phyloP scores from a whole-genome alignment of 768 basidiomycete genomes.

The Tephrocybe rancida region DNA sequence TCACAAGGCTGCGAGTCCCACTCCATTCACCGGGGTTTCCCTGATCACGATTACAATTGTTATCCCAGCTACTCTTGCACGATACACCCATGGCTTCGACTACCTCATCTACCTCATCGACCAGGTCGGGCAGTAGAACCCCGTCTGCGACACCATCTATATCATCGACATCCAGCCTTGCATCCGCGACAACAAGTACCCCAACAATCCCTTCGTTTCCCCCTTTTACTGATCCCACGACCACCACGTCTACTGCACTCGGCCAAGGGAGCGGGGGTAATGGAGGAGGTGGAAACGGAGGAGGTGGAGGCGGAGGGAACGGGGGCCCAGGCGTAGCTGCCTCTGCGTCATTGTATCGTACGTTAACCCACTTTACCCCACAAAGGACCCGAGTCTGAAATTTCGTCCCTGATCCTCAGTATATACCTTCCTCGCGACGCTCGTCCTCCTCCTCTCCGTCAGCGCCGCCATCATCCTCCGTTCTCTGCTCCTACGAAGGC shows the following conservation, averaged over 20 bases:
- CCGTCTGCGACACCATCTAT: not conserved
- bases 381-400: not conserved
- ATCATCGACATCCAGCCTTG: not conserved
- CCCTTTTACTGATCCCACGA: not conserved
- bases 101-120: not conserved
- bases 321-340: slow-evolving; percentile 5
- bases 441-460: slow-evolving; percentile 68
- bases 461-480: slow-evolving; percentile 68
- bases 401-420: slow-evolving; percentile 24
- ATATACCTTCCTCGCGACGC: slow-evolving; percentile 61
- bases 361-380: slow-evolving; percentile 9
- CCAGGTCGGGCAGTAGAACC: not conserved
- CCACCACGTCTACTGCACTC: not conserved
- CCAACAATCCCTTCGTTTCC: not conserved
- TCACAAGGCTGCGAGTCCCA: not conserved
- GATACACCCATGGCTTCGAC: slow-evolving; percentile 1
- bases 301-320: not conserved
- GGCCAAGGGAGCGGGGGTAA: not conserved
- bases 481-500: slow-evolving; percentile 63
- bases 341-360: slow-evolving; percentile 32
- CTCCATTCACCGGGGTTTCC: not conserved
- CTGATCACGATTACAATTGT: not conserved
- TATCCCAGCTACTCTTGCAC: not conserved
- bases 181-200: not conserved
- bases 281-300: not conserved